phyloP scores from a whole-genome alignment of 1,284 basidiomycete species.

The Phylloporus sp. region DNA sequence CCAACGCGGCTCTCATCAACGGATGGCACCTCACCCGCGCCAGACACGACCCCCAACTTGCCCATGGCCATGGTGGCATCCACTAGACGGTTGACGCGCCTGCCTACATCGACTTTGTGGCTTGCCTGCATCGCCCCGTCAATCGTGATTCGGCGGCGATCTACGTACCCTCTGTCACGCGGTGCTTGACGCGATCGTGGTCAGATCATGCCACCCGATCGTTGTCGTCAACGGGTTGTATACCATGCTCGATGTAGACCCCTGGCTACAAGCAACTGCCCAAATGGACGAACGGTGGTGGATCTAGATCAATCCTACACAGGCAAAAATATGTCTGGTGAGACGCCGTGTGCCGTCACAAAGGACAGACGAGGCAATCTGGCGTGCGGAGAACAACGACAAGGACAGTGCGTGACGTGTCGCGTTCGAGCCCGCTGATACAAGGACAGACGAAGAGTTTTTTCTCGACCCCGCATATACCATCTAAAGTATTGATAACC shows the following conservation, averaged over 20 bases:
- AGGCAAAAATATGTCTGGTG: slow-evolving; percentile 70
- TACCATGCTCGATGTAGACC: slow-evolving; percentile 70
- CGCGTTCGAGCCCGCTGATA: neutral
- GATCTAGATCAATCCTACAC: slow-evolving; percentile 63
- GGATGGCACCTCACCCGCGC: slow-evolving; percentile 84
- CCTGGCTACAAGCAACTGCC: slow-evolving; percentile 75
- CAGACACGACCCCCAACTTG: slow-evolving; percentile 71
- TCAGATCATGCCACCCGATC: slow-evolving; percentile 70
- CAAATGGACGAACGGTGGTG: slow-evolving; percentile 83
- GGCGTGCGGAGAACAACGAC: slow-evolving; percentile 77
- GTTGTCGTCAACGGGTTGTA: slow-evolving; percentile 89
- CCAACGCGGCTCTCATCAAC: no score
- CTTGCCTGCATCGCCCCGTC: slow-evolving; percentile 9
- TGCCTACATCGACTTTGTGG: slow-evolving; percentile 69
- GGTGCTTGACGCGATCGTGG: slow-evolving; percentile 53
- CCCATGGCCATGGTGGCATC: slow-evolving; percentile 72
- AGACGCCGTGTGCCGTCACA: slow-evolving; percentile 72
- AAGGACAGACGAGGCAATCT: slow-evolving; percentile 65
- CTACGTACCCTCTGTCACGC: slow-evolving; percentile 77
- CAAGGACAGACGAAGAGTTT: slow-evolving; percentile 17
- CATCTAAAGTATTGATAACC: slow-evolving; percentile 34
- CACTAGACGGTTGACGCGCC: slow-evolving; percentile 75
- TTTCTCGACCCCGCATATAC: slow-evolving; percentile 23
- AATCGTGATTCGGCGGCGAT: slow-evolving; percentile 36
- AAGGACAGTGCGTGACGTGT: slow-evolving; percentile 62